Evolutionary conservation across 805 yeast genomes (phyloP).

Genomic region (Hanseniaspora vineae): DNA sequence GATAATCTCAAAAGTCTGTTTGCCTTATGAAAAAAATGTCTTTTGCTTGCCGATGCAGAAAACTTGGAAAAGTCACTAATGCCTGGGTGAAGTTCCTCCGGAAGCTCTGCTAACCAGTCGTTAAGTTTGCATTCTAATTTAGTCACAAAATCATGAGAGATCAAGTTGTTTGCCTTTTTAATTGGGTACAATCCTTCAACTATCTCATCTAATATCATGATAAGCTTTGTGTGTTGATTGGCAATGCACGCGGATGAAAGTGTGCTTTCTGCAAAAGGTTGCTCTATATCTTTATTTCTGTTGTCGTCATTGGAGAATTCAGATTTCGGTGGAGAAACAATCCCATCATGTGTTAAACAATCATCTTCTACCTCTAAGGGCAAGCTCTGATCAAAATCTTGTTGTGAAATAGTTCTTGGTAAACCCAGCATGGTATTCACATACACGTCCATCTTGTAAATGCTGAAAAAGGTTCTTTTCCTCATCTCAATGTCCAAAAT

Average conservation of each 20-base stretch:
- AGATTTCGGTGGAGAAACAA: constrained; percentile 18
- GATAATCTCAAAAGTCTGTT: constrained; percentile 64
- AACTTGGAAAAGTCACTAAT: constrained; percentile 27
- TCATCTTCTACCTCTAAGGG: constrained; percentile 83
- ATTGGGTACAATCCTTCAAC: constrained; percentile 61
- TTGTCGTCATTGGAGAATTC: too few species aligned
- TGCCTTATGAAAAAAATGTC: constrained; percentile 32
- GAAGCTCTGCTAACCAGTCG: constrained; percentile 61
- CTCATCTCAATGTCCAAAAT: constrained; percentile 74
- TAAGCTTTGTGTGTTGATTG: constrained; percentile 68
- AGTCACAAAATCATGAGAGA: constrained; percentile 38
- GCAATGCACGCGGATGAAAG: constrained; percentile 42
- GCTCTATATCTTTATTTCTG: not conserved
- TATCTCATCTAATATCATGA: constrained; percentile 57
- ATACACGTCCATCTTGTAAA: constrained; percentile 82
- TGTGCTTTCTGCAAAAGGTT: constrained; percentile 4
- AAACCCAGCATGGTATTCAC: constrained; percentile 81
- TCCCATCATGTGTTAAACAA: constrained; percentile 53
- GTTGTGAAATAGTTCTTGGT: constrained; percentile 64
- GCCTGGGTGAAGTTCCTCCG: constrained; percentile 45
- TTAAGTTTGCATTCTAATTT: constrained; percentile 59
- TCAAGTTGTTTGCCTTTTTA: constrained; percentile 19
- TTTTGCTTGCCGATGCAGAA: constrained; percentile 13
- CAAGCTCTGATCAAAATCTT: constrained; percentile 76
- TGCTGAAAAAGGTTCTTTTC: constrained; percentile 77